These are phyloP conservation scores for Fraxinus nigra DNA, from an alignment of 305 asterid species.

Conservation along the genomic window DNA sequence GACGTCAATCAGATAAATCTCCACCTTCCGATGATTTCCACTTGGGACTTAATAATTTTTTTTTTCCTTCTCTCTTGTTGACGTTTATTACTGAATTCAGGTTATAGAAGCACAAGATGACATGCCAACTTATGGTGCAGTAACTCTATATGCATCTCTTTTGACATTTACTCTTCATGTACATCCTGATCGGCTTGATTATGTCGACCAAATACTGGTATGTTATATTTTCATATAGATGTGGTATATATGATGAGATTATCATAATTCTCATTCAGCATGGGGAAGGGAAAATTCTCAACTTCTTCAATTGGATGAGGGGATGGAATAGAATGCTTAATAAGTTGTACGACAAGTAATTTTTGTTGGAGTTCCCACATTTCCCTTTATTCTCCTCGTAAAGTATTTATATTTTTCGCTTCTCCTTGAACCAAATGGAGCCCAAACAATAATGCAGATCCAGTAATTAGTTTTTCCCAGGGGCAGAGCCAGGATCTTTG, in stretches of 20 bases:
- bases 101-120: slow-evolving; percentile 95
- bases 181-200: slow-evolving; percentile 94
- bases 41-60: background rate
- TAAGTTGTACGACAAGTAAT: background rate
- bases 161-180: slow-evolving; percentile 93
- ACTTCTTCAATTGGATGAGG: background rate
- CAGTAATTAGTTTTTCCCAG: background rate
- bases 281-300: background rate
- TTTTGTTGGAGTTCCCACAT: background rate
- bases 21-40: slow-evolving; percentile 4
- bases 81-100: slow-evolving; percentile 48
- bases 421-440: background rate
- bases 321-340: background rate
- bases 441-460: background rate
- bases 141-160: slow-evolving; percentile 87
- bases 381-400: background rate
- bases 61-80: slow-evolving; percentile 1
- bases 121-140: slow-evolving; percentile 80
- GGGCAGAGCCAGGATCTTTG: background rate
- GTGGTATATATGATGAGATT: slow-evolving; percentile 12
- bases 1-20: background rate
- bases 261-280: background rate
- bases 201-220: slow-evolving; percentile 93
- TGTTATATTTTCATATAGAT: slow-evolving; percentile 22
- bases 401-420: background rate